phyloP scores from a whole-genome alignment of 768 basidiomycete species.

The Lactarius evosmus region DNA sequence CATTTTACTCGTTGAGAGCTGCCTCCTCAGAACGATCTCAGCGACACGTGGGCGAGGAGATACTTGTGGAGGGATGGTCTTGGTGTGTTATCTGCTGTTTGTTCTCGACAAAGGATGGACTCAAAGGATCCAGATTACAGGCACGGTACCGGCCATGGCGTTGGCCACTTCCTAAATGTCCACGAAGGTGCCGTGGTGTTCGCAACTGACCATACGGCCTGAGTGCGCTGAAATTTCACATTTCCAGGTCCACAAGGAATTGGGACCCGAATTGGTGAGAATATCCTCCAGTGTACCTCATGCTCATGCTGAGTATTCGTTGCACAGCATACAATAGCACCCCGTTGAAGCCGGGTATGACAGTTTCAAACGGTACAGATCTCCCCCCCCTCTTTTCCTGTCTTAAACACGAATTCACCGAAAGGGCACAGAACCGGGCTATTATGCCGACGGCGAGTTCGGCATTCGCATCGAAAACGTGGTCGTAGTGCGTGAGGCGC shows the following conservation, averaged over 20 bases:
- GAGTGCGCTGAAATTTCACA: not conserved
- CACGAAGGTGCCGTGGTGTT: conserved; percentile 58
- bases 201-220: not conserved
- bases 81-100: conserved; percentile 44
- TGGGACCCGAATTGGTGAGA: conserved; percentile 48
- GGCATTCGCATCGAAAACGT: conserved; percentile 94
- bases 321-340: conserved; percentile 60
- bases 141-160: conserved; percentile 93
- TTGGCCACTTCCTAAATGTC: conserved; percentile 92
- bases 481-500: conserved; percentile 66
- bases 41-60: conserved; percentile 78
- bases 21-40: conserved; percentile 31
- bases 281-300: not conserved
- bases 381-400: not conserved
- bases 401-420: not conserved
- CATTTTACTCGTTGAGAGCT: not conserved
- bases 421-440: conserved; percentile 70
- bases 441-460: conserved; percentile 85
- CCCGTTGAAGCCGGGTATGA: conserved; percentile 79
- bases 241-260: conserved; percentile 58
- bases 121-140: conserved; percentile 53
- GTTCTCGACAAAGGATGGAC: not conserved
- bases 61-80: conserved; percentile 85
- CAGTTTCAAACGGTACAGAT: conserved; percentile 73
- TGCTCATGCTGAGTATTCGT: conserved; percentile 3